Base-by-base conservation (phyloP, 2,329 filamentous ascomycete species). In the Beauveria sp. region DNA sequence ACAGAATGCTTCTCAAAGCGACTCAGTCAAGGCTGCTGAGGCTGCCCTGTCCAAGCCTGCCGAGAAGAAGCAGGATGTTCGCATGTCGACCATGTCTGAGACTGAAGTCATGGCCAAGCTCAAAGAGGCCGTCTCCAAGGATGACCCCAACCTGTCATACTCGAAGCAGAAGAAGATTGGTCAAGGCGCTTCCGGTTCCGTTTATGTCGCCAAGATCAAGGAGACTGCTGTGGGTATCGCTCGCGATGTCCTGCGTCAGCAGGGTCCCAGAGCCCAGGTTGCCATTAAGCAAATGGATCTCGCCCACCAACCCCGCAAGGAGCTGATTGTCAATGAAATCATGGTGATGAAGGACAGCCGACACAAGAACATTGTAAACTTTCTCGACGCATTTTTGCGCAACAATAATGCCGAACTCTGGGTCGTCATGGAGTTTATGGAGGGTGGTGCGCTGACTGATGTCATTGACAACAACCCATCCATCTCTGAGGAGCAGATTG, bases 391-490 rank as follows among this genome's bases (percentile, higher is more conserved):
- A 3, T 99, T 97, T 80, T 78, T 99, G 71, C 90, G 94, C 70
- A 96, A 97, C 74, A 93, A 94, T 74, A 92, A 90, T 69, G 85
- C 90, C 59, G 94, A 99, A 74, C 83, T 99, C n/a, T 99, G 94
- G 94, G 92, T 99, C 12, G 93, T 99, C 57, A 96, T 99, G 94
- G 94, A 99, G 78, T 99, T 92, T 70, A 99, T 99, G 94, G 94
- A 99, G 77, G 94, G 94, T 69, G 94, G 94, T 77, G 91, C 94
- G 64, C 79, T 99, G 73, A 99, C 94, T 1, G 94, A 99, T 79
- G 92, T 99, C 63, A 99, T 99, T 76, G 94, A 99, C 76, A 97
- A 97, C 78, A 99, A 97, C 75, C 84, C 89, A 2, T 86, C 87
- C 61, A 97, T 99, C 68, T 91, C 89, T 5, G 94, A 99, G 75